phyloP scores from a whole-genome alignment of 176 grass and related monocot species.

The Tillandsia fasciculata region DNA sequence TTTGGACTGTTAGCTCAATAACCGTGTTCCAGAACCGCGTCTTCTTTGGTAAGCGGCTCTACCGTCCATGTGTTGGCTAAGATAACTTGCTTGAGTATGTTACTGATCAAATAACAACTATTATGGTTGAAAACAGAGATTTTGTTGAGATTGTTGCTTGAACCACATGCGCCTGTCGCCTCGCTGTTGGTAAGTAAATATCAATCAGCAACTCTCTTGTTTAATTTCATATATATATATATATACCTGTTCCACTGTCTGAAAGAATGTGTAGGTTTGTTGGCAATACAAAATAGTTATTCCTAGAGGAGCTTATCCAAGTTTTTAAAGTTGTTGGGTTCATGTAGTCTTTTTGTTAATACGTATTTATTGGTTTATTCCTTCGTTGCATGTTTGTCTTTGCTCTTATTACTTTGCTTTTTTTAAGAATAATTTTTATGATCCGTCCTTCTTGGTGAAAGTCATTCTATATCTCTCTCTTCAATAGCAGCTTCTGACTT shows the following conservation, averaged over 20 bases:
- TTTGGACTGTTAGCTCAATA: conserved; percentile 86
- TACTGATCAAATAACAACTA: conserved; percentile 3
- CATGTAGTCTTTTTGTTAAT: no score
- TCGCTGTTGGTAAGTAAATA: conserved; percentile 60
- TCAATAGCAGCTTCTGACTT: no score
- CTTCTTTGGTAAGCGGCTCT: conserved; percentile 59
- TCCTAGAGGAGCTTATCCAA: no score
- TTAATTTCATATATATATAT: background rate
- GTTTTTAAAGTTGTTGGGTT: no score
- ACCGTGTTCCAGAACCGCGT: conserved; percentile 59
- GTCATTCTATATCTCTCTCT: no score
- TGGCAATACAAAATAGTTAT: no score
- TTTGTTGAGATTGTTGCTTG: conserved; percentile 65
- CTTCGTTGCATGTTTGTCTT: no score
- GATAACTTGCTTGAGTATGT: no score
- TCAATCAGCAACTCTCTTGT: background rate
- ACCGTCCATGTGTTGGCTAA: background rate
- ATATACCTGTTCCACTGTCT: background rate
- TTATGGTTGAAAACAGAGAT: conserved; percentile 31
- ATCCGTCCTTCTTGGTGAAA: no score
- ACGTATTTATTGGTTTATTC: no score
- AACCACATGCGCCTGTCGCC: conserved; percentile 49
- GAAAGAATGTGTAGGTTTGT: background rate
- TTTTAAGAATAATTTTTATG: no score
- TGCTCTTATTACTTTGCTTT: no score